These are phyloP conservation scores for Podaxis sp. DNA, from an alignment of 768 basidiomycete species.

Conservation along the genomic window DNA sequence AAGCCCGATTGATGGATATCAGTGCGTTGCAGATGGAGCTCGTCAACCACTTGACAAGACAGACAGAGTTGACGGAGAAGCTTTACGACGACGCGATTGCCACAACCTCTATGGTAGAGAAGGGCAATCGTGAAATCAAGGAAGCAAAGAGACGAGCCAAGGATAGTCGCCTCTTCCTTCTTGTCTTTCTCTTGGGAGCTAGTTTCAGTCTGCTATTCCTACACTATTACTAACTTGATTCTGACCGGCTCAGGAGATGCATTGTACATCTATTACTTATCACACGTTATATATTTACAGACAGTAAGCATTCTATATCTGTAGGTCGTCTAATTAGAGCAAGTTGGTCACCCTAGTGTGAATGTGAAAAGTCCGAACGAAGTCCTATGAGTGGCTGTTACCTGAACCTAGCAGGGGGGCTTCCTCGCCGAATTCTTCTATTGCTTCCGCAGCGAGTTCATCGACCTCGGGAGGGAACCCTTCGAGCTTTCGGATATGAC, in stretches of 20 bases:
- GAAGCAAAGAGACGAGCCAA: slow-evolving; percentile 85
- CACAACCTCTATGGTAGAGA: slow-evolving; percentile 79
- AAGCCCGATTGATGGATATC: slow-evolving; percentile 89
- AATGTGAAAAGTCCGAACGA: background rate
- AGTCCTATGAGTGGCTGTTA: background rate
- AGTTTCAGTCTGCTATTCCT: slow-evolving; percentile 89
- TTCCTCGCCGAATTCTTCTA: slow-evolving; percentile 58
- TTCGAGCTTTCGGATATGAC: slow-evolving; percentile 52
- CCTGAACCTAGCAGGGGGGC: slow-evolving; percentile 43
- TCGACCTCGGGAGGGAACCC: slow-evolving; percentile 44
- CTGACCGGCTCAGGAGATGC: background rate
- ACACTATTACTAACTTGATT: slow-evolving; percentile 68
- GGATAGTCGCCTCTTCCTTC: slow-evolving; percentile 84
- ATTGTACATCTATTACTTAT: slow-evolving; percentile 15
- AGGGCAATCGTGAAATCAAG: slow-evolving; percentile 85
- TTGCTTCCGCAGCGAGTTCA: slow-evolving; percentile 52
- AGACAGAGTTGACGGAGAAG: slow-evolving; percentile 90
- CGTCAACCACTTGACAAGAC: slow-evolving; percentile 78
- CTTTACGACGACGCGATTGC: slow-evolving; percentile 93
- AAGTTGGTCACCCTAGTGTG: background rate
- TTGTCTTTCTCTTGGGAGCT: slow-evolving; percentile 90
- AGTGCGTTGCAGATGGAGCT: slow-evolving; percentile 91
- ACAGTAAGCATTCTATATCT: slow-evolving; percentile 12
- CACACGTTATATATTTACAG: slow-evolving; percentile 16
- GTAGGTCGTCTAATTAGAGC: background rate